Evolutionary conservation across 768 basidiomycete species (phyloP).

Genomic region (Leccinum barrowsii): DNA sequence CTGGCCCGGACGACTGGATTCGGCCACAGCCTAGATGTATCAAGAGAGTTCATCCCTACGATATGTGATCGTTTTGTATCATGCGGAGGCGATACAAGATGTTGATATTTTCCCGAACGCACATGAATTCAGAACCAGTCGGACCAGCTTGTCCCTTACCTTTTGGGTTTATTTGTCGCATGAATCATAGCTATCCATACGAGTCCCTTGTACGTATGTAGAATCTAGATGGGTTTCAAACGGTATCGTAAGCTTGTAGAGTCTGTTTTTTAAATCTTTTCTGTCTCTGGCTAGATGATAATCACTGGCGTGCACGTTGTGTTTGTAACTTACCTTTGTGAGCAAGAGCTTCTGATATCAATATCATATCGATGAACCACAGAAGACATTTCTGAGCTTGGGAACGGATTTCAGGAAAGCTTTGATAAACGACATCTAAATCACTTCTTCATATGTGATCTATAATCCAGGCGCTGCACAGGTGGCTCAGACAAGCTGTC

Average conservation of each 20-base stretch:
- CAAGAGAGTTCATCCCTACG: constrained; percentile 7
- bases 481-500: neutral
- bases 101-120: neutral
- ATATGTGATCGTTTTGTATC: neutral
- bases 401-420: neutral
- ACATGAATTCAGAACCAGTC: neutral
- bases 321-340: too few relatives aligned
- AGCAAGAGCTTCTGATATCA: neutral
- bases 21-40: constrained; percentile 23
- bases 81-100: neutral
- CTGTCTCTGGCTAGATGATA: too few relatives aligned
- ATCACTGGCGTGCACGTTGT: neutral
- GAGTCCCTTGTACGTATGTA: too few relatives aligned
- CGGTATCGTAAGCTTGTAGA: neutral
- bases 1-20: constrained; percentile 14
- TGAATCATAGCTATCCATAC: neutral
- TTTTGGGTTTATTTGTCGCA: neutral
- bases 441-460: neutral
- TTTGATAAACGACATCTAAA: neutral
- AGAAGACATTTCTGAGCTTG: neutral
- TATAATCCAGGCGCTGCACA: neutral
- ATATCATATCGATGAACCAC: neutral
- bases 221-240: neutral
- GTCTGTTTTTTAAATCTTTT: neutral
- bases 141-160: neutral